Base-by-base conservation (phyloP, 495 filamentous ascomycete genomes). In the Aspergillus carlsbadensis region DNA sequence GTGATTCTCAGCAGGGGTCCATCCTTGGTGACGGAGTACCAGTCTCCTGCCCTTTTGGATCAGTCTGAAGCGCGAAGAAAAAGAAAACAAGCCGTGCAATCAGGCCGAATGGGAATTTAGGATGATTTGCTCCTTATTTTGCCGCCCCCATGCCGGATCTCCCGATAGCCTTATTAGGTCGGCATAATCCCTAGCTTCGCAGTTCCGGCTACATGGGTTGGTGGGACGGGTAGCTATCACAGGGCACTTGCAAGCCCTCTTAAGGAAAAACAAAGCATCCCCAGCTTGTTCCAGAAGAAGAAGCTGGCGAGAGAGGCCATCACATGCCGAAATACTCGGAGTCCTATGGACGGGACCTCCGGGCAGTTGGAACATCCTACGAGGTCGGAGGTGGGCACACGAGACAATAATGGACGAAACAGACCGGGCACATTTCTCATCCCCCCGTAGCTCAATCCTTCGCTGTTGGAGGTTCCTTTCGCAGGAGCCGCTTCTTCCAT, bases 121-220 rank as follows among this genome's bases (percentile, higher is more conserved):
- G 26, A 3, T 29, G 26, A 29, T 29, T 29, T 29, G 26, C 26
- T 29, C 45, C 45, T 48, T 21, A 14, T 37, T 50, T 50, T 50
- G 47, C 47, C 33, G 47, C 47, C 47, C 7, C 34, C 47, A 50
- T 37, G 33, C 47, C 47, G 31, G 33, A 37, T 36, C 4, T 45
- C 26, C 50, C 50, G 41, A 45, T 37, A 56, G 53, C 40, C 42
- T 46, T 45, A 29, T 17, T 36, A 20, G 46, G 20, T 55, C 52
- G 52, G 52, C 43, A 55, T 45, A 47, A 55, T 55, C 52, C 52
- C 46, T 49, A 33, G 29, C 46, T 36, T 49, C 11, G 31, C 24
- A 15, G 21, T 18, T 47, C 42, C 42, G 33, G n/a, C 42, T 11
- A n/a, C 42, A 43, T 47, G 42, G 52, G 33, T 45, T 37, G 48